Percentiles rank a stretch among this genome's conserved stretches.
Evolutionary conservation across 1,284 basidiomycete species (phyloP).

Genomic region (Cerioporus squamosus): DNA sequence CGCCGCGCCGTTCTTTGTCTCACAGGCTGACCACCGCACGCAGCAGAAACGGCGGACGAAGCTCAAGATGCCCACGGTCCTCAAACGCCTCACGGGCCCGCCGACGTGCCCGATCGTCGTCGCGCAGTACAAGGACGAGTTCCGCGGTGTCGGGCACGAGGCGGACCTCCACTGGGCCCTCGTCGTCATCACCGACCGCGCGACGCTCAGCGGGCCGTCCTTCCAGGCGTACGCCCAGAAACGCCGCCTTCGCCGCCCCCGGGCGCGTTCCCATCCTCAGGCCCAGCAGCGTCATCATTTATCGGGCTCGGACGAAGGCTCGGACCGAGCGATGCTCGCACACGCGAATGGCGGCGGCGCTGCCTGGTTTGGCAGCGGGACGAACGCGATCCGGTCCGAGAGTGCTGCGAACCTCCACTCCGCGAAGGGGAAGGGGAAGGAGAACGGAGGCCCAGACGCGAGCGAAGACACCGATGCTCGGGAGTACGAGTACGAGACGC

Average conservation of each 20-base stretch:
- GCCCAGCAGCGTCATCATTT: too few species aligned
- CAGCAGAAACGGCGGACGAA: conserved; percentile 1
- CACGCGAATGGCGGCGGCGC: not conserved
- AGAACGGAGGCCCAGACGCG: not conserved
- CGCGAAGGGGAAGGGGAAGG: not conserved
- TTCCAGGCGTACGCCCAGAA: conserved; percentile 26
- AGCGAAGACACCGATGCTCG: not conserved
- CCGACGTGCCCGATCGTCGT: conserved; percentile 27
- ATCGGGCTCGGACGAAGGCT: too few species aligned
- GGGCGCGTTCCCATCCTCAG: not conserved
- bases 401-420: not conserved
- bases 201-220: conserved; percentile 21
- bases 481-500: conserved; percentile 12
- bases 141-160: conserved; percentile 26
- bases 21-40: not conserved
- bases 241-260: conserved; percentile 14
- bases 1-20: too few species aligned
- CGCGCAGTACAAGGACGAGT: conserved; percentile 29
- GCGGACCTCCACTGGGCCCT: conserved; percentile 29
- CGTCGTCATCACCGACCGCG: conserved; percentile 25
- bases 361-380: not conserved
- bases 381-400: conserved; percentile 1
- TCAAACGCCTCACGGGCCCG: conserved; percentile 15
- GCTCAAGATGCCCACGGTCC: conserved; percentile 20
- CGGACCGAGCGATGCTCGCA: too few species aligned